Evolutionary conservation across 352 stramenopile genomes (phyloP).

Genomic region (Phytophthora melonis): DNA sequence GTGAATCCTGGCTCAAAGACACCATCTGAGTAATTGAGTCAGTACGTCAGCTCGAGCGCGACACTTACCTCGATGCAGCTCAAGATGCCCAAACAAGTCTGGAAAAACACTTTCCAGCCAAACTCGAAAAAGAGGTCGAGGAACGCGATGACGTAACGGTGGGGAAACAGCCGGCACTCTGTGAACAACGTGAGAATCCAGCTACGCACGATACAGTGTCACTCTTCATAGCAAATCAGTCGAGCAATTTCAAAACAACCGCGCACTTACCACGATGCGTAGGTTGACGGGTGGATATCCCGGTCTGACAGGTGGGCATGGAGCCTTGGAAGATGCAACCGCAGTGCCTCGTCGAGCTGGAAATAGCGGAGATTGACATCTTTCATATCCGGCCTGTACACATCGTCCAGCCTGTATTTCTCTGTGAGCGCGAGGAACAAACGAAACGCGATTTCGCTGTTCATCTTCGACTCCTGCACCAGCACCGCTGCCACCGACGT

Average conservation of each 20-base stretch:
- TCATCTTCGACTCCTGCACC: constrained; percentile 57
- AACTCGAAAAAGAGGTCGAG: constrained; percentile 61
- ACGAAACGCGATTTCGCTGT: constrained; percentile 55
- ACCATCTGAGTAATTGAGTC: neutral
- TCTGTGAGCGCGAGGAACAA: constrained; percentile 62
- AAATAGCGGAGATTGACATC: constrained; percentile 66
- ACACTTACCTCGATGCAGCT: constrained; percentile 43
- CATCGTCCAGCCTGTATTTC: constrained; percentile 56
- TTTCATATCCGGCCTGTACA: constrained; percentile 61
- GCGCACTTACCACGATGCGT: constrained; percentile 51
- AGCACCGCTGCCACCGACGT: constrained; percentile 53
- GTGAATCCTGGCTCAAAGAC: neutral
- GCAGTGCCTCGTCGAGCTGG: constrained; percentile 54
- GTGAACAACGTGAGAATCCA: constrained; percentile 69
- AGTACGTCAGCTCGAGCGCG: neutral
- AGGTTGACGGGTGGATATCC: constrained; percentile 58
- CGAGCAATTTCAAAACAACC: neutral
- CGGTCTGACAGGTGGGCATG: constrained; percentile 56
- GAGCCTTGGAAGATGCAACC: constrained; percentile 46
- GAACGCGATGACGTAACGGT: constrained; percentile 49
- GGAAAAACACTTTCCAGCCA: constrained; percentile 62
- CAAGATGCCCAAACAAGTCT: constrained; percentile 52
- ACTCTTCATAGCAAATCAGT: constrained; percentile 2
- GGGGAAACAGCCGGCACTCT: constrained; percentile 51
- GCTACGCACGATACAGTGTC: constrained; percentile 22